Conservation (phyloP, 257 asterid species). For the Penstemon davidsonii region DNA sequence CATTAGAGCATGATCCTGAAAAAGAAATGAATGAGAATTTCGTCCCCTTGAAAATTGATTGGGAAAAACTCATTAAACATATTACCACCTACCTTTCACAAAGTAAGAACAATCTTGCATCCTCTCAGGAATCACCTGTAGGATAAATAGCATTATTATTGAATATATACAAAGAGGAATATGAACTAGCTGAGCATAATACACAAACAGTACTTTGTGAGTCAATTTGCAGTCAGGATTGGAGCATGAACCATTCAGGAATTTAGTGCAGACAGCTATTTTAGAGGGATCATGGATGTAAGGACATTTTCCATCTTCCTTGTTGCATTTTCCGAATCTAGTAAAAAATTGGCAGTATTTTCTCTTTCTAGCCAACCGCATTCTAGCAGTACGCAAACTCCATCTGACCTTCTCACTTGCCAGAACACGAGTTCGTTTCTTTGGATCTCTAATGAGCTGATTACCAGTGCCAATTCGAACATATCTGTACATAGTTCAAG, state of each 20-base stretch:
- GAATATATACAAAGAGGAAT: slow-evolving; percentile 27
- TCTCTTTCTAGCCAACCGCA: slow-evolving; percentile 82
- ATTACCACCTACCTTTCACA: slow-evolving; percentile 62
- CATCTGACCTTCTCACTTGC: slow-evolving; percentile 93
- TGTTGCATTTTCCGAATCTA: slow-evolving; percentile 89
- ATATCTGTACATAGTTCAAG: slow-evolving; percentile 53
- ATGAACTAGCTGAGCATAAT: neutral
- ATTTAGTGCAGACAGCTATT: slow-evolving; percentile 93
- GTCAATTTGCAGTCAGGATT: slow-evolving; percentile 75
- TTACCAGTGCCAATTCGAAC: slow-evolving; percentile 91
- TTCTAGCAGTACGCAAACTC: slow-evolving; percentile 94
- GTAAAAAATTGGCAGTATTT: slow-evolving; percentile 90
- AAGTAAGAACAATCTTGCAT: slow-evolving; percentile 98
- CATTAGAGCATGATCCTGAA: slow-evolving; percentile 88
- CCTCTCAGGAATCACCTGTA: slow-evolving; percentile 92
- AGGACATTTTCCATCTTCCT: slow-evolving; percentile 84
- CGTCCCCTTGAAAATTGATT: slow-evolving; percentile 1
- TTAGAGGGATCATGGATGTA: slow-evolving; percentile 85
- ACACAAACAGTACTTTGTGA: slow-evolving; percentile 64
- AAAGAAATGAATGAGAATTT: slow-evolving; percentile 37
- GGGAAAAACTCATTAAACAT: slow-evolving; percentile 16
- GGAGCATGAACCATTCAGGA: slow-evolving; percentile 76
- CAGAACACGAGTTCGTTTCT: slow-evolving; percentile 75
- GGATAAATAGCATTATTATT: slow-evolving; percentile 1
- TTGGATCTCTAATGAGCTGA: slow-evolving; percentile 89